phyloP scores from a whole-genome alignment of 2,329 filamentous ascomycete genomes.

The Periconia digitata region DNA sequence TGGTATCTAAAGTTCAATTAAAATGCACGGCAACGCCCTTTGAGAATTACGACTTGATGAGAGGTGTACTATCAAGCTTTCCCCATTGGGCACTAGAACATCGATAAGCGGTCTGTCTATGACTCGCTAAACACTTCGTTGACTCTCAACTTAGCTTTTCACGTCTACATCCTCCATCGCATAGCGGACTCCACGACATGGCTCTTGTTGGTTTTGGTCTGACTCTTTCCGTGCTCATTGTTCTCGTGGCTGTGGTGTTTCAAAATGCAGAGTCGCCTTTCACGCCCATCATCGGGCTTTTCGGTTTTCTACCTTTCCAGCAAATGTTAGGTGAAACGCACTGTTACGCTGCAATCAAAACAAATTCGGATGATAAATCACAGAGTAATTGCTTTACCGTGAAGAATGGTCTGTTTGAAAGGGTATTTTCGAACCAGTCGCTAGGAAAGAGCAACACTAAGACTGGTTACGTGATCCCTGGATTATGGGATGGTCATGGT shows the following conservation, averaged over 20 bases:
- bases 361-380: slow-evolving; percentile 43
- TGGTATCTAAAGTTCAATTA: too few relatives aligned
- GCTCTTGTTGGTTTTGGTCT: slow-evolving; percentile 22
- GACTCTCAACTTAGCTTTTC: neutral
- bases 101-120: slow-evolving; percentile 12
- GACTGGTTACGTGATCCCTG: slow-evolving; percentile 62
- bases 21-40: neutral
- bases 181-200: slow-evolving; percentile 14
- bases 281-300: slow-evolving; percentile 18
- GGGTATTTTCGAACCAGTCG: slow-evolving; percentile 47
- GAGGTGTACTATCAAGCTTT: slow-evolving; percentile 7
- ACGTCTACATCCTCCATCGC: neutral
- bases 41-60: too few relatives aligned
- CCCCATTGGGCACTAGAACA: slow-evolving; percentile 6
- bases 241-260: slow-evolving; percentile 31
- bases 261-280: slow-evolving; percentile 23
- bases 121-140: neutral
- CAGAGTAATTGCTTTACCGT: slow-evolving; percentile 59
- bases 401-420: slow-evolving; percentile 53
- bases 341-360: slow-evolving; percentile 51
- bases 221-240: slow-evolving; percentile 26
- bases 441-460: slow-evolving; percentile 35
- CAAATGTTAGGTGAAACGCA: slow-evolving; percentile 33
- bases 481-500: slow-evolving; percentile 71
- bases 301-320: slow-evolving; percentile 22